A percentile compares a stretch with the other conserved stretches of the same genome.
Conservation (phyloP, 805 yeast genomes). For the Phaffomyces thermotolerans region DNA sequence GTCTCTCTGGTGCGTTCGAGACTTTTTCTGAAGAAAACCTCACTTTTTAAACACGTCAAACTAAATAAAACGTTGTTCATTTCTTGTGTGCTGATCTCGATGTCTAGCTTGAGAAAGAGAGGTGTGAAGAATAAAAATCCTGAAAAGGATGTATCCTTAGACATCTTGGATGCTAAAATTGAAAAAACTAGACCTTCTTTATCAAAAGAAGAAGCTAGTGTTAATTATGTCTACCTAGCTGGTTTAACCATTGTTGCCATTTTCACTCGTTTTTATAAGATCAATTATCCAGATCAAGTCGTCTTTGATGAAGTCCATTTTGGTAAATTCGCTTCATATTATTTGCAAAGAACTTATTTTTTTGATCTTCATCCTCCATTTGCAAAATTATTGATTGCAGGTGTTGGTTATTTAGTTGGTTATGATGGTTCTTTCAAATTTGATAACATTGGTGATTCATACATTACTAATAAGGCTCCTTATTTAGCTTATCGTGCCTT, state of each 20-base stretch:
- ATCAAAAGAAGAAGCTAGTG: background rate
- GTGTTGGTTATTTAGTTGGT: conserved; percentile 82
- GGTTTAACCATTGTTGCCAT: conserved; percentile 63
- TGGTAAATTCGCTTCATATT: conserved; percentile 80
- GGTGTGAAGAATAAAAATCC: background rate
- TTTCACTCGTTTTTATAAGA: conserved; percentile 52
- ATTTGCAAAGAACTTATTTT: conserved; percentile 83
- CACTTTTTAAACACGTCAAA: background rate
- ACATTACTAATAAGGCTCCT: conserved; percentile 74
- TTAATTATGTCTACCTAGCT: background rate
- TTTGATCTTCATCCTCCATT: conserved; percentile 98
- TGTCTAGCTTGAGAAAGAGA: conserved; percentile 8
- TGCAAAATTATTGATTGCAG: conserved; percentile 87
- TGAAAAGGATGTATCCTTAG: background rate
- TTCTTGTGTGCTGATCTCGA: background rate
- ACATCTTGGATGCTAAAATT: background rate
- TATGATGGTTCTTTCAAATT: conserved; percentile 91
- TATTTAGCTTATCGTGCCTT: conserved; percentile 76
- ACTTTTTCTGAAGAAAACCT: background rate
- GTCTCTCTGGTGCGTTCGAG: background rate
- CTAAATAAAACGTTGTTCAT: too few relatives aligned
- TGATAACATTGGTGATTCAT: conserved; percentile 80
- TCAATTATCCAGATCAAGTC: conserved; percentile 64
- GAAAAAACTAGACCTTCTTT: background rate
- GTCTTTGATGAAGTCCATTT: conserved; percentile 86